A percentile compares a stretch with the other conserved stretches of the same genome.
Evolutionary conservation across 176 grass and related monocot species (phyloP).

Genomic region (Thalia dealbata): DNA sequence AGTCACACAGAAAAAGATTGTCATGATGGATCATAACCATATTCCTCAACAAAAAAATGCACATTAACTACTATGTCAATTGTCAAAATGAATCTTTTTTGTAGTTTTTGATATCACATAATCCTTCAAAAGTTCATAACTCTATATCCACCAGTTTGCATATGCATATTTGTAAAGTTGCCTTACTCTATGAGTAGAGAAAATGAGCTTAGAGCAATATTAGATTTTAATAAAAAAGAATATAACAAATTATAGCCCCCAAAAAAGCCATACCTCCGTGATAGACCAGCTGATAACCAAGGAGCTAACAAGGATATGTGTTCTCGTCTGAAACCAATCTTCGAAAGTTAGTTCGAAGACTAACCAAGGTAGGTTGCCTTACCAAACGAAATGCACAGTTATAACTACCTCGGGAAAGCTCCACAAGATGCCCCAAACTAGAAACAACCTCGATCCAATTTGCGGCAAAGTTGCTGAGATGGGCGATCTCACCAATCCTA

Average conservation of each 20-base stretch:
- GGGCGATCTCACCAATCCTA: conserved; percentile 46
- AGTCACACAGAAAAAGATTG: no score
- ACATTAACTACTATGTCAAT: no score
- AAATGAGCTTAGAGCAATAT: no score
- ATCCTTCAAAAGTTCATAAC: no score
- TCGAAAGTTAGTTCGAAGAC: background rate
- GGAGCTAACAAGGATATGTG: conserved; percentile 61
- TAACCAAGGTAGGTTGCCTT: background rate
- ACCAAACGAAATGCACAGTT: background rate
- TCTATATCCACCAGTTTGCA: no score
- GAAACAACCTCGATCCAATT: conserved; percentile 35
- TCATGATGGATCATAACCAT: no score
- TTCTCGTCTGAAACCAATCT: conserved; percentile 34
- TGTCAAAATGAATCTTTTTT: no score
- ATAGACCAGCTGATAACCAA: conserved; percentile 96
- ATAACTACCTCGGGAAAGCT: conserved; percentile 49
- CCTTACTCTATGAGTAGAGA: no score
- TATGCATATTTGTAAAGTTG: no score
- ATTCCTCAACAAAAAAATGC: no score
- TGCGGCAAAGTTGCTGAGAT: conserved; percentile 27
- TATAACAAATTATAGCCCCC: background rate
- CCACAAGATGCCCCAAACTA: conserved; percentile 41
- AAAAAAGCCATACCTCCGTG: conserved; percentile 50
- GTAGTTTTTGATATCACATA: no score
- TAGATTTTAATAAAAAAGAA: no score